A percentile compares a stretch with the other conserved stretches of the same genome.
Evolutionary conservation across 352 stramenopile species (phyloP).

Genomic region (Phytophthora kernoviae): DNA sequence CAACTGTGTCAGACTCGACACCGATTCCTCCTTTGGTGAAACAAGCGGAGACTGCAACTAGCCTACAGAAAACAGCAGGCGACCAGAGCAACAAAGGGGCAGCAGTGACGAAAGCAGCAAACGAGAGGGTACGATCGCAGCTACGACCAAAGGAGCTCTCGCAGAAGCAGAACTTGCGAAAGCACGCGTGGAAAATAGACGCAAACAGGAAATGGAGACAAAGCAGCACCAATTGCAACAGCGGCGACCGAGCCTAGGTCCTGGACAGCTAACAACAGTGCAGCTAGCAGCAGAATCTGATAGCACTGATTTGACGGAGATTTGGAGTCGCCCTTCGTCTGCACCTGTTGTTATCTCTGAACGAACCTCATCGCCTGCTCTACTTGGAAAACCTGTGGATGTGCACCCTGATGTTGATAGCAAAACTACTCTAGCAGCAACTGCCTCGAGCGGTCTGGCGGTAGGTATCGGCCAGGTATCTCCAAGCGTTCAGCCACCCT

Average conservation of each 20-base stretch:
- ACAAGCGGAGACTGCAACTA: background rate
- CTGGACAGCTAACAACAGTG: background rate
- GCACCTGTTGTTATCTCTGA: too few species aligned
- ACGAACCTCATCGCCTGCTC: background rate
- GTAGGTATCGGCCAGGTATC: too few species aligned
- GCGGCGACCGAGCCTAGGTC: background rate
- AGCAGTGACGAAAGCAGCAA: conserved; percentile 14
- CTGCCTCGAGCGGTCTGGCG: too few species aligned
- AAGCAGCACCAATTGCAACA: conserved; percentile 35
- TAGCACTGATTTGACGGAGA: too few species aligned
- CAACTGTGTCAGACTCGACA: background rate
- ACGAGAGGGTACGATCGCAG: conserved; percentile 42
- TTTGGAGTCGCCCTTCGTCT: background rate
- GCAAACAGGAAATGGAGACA: conserved; percentile 59
- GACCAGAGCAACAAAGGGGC: background rate
- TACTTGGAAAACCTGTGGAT: too few species aligned
- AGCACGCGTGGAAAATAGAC: conserved; percentile 60
- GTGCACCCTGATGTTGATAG: too few species aligned
- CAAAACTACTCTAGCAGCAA: too few species aligned
- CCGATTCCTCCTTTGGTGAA: background rate
- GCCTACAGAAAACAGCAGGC: background rate
- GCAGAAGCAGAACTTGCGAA: conserved; percentile 77
- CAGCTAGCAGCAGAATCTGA: background rate
- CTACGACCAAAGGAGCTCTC: conserved; percentile 61
- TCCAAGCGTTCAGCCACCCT: too few species aligned